Base-by-base conservation (phyloP, 306 rosid genomes). In the Castanea crenata region DNA sequence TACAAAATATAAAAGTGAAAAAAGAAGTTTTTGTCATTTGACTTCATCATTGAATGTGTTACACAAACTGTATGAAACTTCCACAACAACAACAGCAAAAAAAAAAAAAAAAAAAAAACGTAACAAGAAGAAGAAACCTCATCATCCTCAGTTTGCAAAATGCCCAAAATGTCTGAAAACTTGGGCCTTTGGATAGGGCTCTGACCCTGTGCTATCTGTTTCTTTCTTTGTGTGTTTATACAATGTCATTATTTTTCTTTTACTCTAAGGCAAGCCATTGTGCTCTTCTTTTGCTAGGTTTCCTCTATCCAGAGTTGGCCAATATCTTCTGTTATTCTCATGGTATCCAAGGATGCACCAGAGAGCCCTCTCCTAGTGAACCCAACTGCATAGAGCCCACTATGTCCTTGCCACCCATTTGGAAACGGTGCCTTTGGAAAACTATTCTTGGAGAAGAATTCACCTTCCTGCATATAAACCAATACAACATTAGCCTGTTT, bases 341-440 rank as follows among this genome's bases (percentile, higher is more conserved):
- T 74, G 78, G 99, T 97, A 77, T 95, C 98, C 38, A 79, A 84
- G 23, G 99, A 89, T 38, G 88, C 88, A 63, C 98, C 98, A 68
- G 91, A 89, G 14, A 95, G 93, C 79, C 98, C 99, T 83, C 93
- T 91, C 93, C 83, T 91, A 56, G 99, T 89, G 78, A 95, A 91
- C 70, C 99, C 99, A 74, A 95, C 98, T 3, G 98, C 97, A 73
- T 95, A 95, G 8, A 95, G 91, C 5, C 99, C 99, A 1, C 75
- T 74, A 14, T 89, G 90, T 58, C 99, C 99, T 46, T 91, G 91
- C 99, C 99, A 95, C 0, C 96, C 95, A 71, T 89, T 78, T 14
- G 99, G 98, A 61, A 90, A 91, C 69, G 90, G 75, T 6, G 88
- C 85, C 71, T 90, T 92, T 73, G 99, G 99, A 57, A 82, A 91